Evolutionary conservation across 768 basidiomycete genomes (phyloP).

Genomic region (Gymnopilus junonius): DNA sequence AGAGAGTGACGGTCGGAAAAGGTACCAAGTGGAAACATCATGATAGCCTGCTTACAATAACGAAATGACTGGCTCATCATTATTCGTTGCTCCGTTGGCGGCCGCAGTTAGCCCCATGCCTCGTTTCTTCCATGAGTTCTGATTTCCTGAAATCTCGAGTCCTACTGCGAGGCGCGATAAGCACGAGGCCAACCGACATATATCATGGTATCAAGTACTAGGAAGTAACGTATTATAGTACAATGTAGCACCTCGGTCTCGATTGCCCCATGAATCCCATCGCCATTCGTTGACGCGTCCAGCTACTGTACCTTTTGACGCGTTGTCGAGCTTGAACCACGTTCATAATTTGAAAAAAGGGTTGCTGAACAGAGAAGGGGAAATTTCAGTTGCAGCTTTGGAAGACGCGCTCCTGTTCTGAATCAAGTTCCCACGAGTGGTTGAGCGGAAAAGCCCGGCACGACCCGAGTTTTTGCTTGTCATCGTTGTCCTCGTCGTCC

Average conservation of each 20-base stretch:
- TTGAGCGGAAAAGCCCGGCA: slow-evolving; percentile 36
- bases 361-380: background rate
- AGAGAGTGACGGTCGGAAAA: slow-evolving; percentile 17
- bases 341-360: background rate
- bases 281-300: background rate
- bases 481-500: slow-evolving; percentile 28
- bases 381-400: background rate
- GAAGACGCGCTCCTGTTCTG: background rate
- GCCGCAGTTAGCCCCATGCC: slow-evolving; percentile 1
- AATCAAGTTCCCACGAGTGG: slow-evolving; percentile 29
- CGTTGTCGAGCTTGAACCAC: background rate
- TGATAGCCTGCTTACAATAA: background rate
- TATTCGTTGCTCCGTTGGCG: background rate
- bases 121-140: background rate
- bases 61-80: slow-evolving; percentile 2
- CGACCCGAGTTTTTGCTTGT: slow-evolving; percentile 38
- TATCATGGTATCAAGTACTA: too few relatives aligned
- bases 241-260: background rate
- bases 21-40: slow-evolving; percentile 10
- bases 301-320: background rate
- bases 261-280: background rate
- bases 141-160: background rate
- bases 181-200: background rate
- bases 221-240: too few relatives aligned
- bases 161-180: background rate